These are phyloP conservation scores for Senna tora DNA, from an alignment of 306 rosid genomes.

Conservation along the genomic window DNA sequence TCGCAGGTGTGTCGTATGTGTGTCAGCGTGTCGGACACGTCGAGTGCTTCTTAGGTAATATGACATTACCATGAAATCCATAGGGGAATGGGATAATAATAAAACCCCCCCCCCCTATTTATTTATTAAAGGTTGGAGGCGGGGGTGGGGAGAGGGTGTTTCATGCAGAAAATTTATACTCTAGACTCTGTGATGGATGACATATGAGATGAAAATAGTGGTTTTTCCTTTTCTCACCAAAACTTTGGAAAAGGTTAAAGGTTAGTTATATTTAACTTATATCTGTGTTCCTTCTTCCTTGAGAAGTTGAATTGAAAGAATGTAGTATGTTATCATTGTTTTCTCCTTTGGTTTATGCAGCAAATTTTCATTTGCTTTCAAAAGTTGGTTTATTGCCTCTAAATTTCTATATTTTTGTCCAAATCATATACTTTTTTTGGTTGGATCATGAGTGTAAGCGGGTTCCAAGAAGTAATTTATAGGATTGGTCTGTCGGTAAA, in stretches of 20 bases:
- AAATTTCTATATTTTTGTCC: not conserved
- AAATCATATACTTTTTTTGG: slow-evolving; percentile 1
- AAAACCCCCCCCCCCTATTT: too few species aligned
- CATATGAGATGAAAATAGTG: slow-evolving; percentile 14
- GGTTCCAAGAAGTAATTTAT: slow-evolving; percentile 8
- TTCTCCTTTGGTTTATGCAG: not conserved
- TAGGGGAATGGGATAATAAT: not conserved
- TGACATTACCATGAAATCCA: not conserved
- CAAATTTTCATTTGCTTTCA: slow-evolving; percentile 11
- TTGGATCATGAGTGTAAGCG: slow-evolving; percentile 6
- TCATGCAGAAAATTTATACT: not conserved
- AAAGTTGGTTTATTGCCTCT: slow-evolving; percentile 1
- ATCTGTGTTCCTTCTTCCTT: not conserved
- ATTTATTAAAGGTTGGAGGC: too few species aligned
- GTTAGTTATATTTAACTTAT: not conserved
- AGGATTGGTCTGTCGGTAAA: slow-evolving; percentile 4
- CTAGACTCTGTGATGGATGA: slow-evolving; percentile 2
- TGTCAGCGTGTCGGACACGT: too few species aligned
- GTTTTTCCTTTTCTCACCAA: not conserved
- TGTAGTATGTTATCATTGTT: not conserved
- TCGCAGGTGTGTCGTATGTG: too few species aligned
- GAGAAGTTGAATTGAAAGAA: slow-evolving; percentile 1
- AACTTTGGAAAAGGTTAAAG: slow-evolving; percentile 1
- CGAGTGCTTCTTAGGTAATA: too few species aligned
- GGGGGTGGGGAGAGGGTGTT: too few species aligned